phyloP scores from a whole-genome alignment of 2,329 filamentous ascomycete genomes.

The Diplodia mutila region DNA sequence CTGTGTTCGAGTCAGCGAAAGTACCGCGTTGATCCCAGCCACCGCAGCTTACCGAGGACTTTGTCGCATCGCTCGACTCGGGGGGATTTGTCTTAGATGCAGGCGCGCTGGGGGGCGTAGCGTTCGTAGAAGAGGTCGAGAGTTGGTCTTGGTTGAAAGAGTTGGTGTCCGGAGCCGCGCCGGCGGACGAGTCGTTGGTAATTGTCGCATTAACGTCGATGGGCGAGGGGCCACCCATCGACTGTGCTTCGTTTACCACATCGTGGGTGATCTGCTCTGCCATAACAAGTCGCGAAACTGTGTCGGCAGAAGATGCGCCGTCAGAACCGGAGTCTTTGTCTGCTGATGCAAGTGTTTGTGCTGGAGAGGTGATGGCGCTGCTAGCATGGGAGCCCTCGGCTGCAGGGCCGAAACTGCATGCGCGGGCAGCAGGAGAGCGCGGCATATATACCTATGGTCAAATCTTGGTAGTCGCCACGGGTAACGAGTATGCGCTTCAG shows the following conservation, averaged over 20 bases:
- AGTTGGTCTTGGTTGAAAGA: conserved; percentile 38
- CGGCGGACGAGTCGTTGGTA: conserved; percentile 58
- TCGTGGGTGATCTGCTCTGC: conserved; percentile 71
- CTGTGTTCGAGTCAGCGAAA: conserved; percentile 14
- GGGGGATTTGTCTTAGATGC: conserved; percentile 26
- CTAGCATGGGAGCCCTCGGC: conserved; percentile 26
- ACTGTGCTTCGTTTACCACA: conserved; percentile 73
- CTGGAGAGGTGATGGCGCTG: conserved; percentile 21
- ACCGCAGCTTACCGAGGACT: conserved; percentile 34
- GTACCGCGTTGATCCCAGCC: not conserved
- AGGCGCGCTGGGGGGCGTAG: conserved; percentile 32
- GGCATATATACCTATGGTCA: conserved; percentile 46
- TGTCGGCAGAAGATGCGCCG: conserved; percentile 35
- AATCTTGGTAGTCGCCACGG: conserved; percentile 45
- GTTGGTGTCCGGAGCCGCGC: conserved; percentile 45
- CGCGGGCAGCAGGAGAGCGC: conserved; percentile 33
- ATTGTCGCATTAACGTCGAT: conserved; percentile 68
- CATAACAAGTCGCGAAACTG: conserved; percentile 67
- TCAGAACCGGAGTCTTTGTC: conserved; percentile 41
- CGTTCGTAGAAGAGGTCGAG: conserved; percentile 43
- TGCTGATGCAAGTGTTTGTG: conserved; percentile 18
- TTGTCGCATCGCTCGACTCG: conserved; percentile 13
- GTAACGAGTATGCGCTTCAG: conserved; percentile 45
- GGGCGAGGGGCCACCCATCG: conserved; percentile 65
- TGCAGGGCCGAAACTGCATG: conserved; percentile 28